Evolutionary conservation across 768 basidiomycete genomes (phyloP).

Genomic region (Cystobasidium ongulense): DNA sequence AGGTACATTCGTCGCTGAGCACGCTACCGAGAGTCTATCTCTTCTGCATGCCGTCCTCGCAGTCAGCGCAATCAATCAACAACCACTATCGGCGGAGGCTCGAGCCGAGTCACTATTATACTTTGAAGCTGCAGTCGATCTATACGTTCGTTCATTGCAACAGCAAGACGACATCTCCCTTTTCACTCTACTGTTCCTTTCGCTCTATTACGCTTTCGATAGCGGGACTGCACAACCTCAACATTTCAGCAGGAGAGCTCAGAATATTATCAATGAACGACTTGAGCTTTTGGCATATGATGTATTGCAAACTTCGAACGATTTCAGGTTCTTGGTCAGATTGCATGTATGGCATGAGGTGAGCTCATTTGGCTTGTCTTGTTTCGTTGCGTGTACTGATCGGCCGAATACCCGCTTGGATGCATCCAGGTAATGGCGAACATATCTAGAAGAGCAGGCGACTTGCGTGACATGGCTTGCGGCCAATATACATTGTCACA

Average conservation of each 20-base stretch:
- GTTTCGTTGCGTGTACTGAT: background rate
- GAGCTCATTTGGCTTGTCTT: background rate
- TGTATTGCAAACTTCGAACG: background rate
- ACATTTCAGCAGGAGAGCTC: slow-evolving; percentile 18
- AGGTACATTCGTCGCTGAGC: slow-evolving; percentile 24
- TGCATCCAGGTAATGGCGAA: slow-evolving; percentile 9
- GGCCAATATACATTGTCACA: slow-evolving; percentile 9
- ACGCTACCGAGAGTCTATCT: slow-evolving; percentile 8
- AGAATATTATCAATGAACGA: slow-evolving; percentile 23
- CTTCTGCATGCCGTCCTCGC: slow-evolving; percentile 24
- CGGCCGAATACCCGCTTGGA: background rate
- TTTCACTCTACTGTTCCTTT: slow-evolving; percentile 26
- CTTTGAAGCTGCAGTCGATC: slow-evolving; percentile 26
- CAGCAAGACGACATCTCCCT: slow-evolving; percentile 28
- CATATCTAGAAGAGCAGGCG: slow-evolving; percentile 1
- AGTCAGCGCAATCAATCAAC: slow-evolving; percentile 25
- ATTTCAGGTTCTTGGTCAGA: slow-evolving; percentile 22
- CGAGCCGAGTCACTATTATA: slow-evolving; percentile 26
- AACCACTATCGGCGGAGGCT: slow-evolving; percentile 23
- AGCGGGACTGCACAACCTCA: slow-evolving; percentile 19
- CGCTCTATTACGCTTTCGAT: slow-evolving; percentile 26
- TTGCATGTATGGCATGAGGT: slow-evolving; percentile 29
- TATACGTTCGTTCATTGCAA: slow-evolving; percentile 28
- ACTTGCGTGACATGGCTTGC: slow-evolving; percentile 10
- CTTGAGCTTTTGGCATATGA: background rate